Percentiles rank a stretch among this genome's conserved stretches.
phyloP scores from a whole-genome alignment of 306 rosid species.

The Cicer bijugum region DNA sequence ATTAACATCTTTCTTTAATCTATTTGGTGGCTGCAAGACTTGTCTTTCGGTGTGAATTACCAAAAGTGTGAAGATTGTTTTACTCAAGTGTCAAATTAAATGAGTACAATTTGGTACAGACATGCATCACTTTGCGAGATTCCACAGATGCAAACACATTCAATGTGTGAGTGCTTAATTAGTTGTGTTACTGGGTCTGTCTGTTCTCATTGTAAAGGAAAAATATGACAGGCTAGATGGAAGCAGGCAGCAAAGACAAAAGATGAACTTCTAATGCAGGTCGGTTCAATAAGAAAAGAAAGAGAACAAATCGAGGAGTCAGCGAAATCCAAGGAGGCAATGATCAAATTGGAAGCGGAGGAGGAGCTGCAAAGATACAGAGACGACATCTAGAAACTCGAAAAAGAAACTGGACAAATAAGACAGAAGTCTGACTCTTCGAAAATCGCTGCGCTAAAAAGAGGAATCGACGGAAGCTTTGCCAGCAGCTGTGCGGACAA shows the following conservation, averaged over 20 bases:
- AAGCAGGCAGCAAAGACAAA: slow-evolving; percentile 65
- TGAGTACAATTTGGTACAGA: slow-evolving; percentile 6
- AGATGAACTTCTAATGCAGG: slow-evolving; percentile 63
- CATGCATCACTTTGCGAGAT: slow-evolving; percentile 36
- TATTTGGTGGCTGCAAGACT: too few relatives aligned
- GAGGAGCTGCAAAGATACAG: slow-evolving; percentile 62
- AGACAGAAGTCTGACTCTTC: slow-evolving; percentile 78
- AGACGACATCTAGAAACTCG: slow-evolving; percentile 75
- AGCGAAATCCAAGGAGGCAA: slow-evolving; percentile 69
- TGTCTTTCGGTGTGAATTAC: not conserved
- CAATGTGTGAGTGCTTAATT: slow-evolving; percentile 45
- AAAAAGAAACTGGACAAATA: slow-evolving; percentile 76
- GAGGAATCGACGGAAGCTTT: too few relatives aligned
- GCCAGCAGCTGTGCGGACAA: too few relatives aligned
- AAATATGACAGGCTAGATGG: slow-evolving; percentile 81
- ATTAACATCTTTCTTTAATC: too few relatives aligned
- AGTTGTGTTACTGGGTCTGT: slow-evolving; percentile 48
- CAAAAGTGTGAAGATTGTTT: slow-evolving; percentile 21
- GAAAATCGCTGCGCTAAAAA: slow-evolving; percentile 84
- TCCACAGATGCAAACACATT: slow-evolving; percentile 45
- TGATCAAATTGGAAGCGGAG: slow-evolving; percentile 71
- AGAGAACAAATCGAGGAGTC: slow-evolving; percentile 77
- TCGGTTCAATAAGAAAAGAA: slow-evolving; percentile 65
- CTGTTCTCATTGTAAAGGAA: slow-evolving; percentile 62
- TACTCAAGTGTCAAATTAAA: not conserved